phyloP scores from a whole-genome alignment of 306 rosid genomes.

The Castanea sativa region DNA sequence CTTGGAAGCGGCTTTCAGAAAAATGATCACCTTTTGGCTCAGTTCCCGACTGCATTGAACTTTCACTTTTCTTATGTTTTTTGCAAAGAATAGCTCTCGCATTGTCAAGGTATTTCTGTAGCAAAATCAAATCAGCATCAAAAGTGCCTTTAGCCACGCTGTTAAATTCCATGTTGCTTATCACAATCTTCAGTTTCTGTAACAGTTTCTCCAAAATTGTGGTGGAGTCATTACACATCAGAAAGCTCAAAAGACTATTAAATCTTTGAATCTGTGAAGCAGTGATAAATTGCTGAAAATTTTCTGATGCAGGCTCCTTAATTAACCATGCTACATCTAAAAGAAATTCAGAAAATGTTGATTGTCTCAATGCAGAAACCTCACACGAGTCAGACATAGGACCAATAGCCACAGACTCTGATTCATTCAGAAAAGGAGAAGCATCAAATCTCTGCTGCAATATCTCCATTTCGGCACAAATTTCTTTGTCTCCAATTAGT shows the following conservation, averaged over 20 bases:
- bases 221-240: slow-evolving; percentile 59
- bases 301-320: slow-evolving; percentile 62
- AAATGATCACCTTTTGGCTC: slow-evolving; percentile 31
- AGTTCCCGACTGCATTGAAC: slow-evolving; percentile 16
- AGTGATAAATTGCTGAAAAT: slow-evolving; percentile 44
- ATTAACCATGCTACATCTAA: slow-evolving; percentile 92
- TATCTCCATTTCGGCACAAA: slow-evolving; percentile 72
- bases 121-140: slow-evolving; percentile 45
- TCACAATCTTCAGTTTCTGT: slow-evolving; percentile 45
- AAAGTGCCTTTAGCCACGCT: slow-evolving; percentile 20
- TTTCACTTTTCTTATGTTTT: slow-evolving; percentile 36
- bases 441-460: slow-evolving; percentile 51
- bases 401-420: slow-evolving; percentile 31
- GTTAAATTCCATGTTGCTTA: slow-evolving; percentile 37
- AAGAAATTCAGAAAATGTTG: slow-evolving; percentile 59
- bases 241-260: slow-evolving; percentile 63
- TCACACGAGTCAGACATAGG: slow-evolving; percentile 53
- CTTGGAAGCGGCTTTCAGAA: slow-evolving; percentile 35
- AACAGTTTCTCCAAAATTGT: slow-evolving; percentile 67
- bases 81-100: slow-evolving; percentile 44
- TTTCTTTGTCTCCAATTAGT: slow-evolving; percentile 72
- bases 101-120: slow-evolving; percentile 43
- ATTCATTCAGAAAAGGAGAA: slow-evolving; percentile 44
- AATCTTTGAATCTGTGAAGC: slow-evolving; percentile 70
- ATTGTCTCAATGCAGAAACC: slow-evolving; percentile 45